phyloP scores from a whole-genome alignment of 805 yeast genomes.

The Metschnikowia lunata region DNA sequence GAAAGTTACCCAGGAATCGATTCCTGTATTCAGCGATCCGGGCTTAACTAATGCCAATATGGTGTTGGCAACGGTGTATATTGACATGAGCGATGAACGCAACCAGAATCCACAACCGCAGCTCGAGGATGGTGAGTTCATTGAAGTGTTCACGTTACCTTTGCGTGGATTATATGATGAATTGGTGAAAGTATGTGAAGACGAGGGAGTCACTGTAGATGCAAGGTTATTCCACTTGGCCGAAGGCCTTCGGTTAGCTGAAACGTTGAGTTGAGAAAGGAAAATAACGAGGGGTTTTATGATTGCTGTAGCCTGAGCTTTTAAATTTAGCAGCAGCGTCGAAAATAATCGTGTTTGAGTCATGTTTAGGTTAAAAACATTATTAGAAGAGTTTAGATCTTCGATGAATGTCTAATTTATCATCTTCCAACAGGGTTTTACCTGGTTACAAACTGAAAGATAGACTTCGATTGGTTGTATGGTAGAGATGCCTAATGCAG shows the following conservation, averaged over 20 bases:
- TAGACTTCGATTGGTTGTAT: no score
- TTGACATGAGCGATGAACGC: constrained; percentile 63
- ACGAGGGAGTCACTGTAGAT: constrained; percentile 74
- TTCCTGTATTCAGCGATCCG: constrained; percentile 65
- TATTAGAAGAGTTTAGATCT: no score
- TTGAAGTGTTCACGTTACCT: constrained; percentile 79
- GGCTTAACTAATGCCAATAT: constrained; percentile 86
- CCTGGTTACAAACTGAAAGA: no score
- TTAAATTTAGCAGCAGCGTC: no score
- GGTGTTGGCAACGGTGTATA: constrained; percentile 70
- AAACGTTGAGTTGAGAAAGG: not conserved
- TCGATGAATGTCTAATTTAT: no score
- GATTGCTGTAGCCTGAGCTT: no score
- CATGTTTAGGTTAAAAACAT: no score
- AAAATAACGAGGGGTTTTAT: no score
- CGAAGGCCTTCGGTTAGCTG: constrained; percentile 65
- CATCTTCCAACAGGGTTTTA: no score
- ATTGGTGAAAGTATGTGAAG: constrained; percentile 44
- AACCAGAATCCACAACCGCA: constrained; percentile 68
- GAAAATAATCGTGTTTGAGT: no score
- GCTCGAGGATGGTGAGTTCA: constrained; percentile 88
- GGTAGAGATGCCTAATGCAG: no score
- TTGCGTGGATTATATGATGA: constrained; percentile 52
- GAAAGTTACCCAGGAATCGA: constrained; percentile 32
- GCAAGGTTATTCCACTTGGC: constrained; percentile 86